Percentiles rank a stretch among this genome's conserved stretches.
phyloP scores from a whole-genome alignment of 108 stramenopile species.

The Aurantiochytrium sp. region DNA sequence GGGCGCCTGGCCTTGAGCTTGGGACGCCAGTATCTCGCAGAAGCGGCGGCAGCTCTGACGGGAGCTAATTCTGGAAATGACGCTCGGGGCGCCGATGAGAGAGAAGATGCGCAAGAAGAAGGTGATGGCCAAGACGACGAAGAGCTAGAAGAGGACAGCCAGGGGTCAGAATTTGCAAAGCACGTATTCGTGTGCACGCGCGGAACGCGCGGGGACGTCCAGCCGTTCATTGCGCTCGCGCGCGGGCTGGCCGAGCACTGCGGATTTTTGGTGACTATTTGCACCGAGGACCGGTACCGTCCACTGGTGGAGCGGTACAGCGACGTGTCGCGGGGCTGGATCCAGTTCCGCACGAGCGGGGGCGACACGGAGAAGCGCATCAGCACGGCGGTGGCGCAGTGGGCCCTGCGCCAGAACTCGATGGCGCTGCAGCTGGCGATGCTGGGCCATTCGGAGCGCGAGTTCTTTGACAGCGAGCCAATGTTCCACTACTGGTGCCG shows the following conservation, averaged over 20 bases:
- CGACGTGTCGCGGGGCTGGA: not conserved
- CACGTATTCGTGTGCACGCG: not conserved
- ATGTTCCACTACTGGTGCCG: conserved; percentile 24
- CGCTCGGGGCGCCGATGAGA: not conserved
- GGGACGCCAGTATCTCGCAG: too few relatives aligned
- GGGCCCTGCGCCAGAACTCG: not conserved
- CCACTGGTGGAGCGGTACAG: conserved; percentile 23
- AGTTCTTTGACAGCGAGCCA: conserved; percentile 30
- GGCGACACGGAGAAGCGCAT: conserved; percentile 31
- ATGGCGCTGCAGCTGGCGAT: not conserved
- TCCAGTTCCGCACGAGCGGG: conserved; percentile 16
- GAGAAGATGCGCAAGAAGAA: not conserved
- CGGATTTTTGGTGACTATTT: not conserved
- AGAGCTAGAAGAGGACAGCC: not conserved
- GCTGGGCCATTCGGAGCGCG: not conserved
- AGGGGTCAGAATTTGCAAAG: not conserved
- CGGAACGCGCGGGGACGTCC: conserved; percentile 9
- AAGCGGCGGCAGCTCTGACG: too few relatives aligned
- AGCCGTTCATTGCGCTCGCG: conserved; percentile 14
- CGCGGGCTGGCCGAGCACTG: not conserved
- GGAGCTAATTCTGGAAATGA: too few relatives aligned
- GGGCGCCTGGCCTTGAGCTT: too few relatives aligned
- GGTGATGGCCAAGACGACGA: not conserved
- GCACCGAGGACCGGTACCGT: conserved; percentile 19
- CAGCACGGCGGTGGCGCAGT: not conserved